A percentile compares a stretch with the other conserved stretches of the same genome.
Evolutionary conservation across 208 protist genomes (phyloP).

Genomic region (Willaertia magna): DNA sequence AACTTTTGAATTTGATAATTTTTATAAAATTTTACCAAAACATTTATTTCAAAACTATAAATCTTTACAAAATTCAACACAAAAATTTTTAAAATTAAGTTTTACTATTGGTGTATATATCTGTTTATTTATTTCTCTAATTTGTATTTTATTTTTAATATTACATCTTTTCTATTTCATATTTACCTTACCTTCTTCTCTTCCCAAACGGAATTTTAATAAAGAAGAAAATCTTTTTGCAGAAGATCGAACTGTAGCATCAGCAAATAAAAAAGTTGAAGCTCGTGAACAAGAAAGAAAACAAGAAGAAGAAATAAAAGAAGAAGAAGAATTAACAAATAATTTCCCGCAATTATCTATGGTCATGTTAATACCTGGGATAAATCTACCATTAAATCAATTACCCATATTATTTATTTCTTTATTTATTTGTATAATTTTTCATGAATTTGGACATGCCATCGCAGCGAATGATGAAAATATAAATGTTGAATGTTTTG

Average conservation of each 20-base stretch:
- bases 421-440: not conserved
- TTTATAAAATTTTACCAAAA: not conserved
- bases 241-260: not conserved
- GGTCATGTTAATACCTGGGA: not conserved
- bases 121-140: not conserved
- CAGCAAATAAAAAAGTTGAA: not conserved
- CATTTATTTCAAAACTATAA: not conserved
- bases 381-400: not conserved
- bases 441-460: conserved; percentile 9
- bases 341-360: too few species aligned
- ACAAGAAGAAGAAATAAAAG: too few species aligned
- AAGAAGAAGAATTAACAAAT: too few species aligned
- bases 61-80: not conserved
- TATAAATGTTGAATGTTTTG: not conserved
- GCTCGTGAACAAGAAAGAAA: too few species aligned
- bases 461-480: not conserved
- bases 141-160: not conserved
- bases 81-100: not conserved
- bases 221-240: too few species aligned
- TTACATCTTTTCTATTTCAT: not conserved
- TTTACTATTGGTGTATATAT: not conserved
- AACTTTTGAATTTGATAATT: not conserved
- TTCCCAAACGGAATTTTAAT: too few species aligned
- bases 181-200: not conserved
- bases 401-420: not conserved